These are phyloP conservation scores for Apiotrichum sp. DNA, from an alignment of 1,284 basidiomycete genomes.

Conservation along the genomic window DNA sequence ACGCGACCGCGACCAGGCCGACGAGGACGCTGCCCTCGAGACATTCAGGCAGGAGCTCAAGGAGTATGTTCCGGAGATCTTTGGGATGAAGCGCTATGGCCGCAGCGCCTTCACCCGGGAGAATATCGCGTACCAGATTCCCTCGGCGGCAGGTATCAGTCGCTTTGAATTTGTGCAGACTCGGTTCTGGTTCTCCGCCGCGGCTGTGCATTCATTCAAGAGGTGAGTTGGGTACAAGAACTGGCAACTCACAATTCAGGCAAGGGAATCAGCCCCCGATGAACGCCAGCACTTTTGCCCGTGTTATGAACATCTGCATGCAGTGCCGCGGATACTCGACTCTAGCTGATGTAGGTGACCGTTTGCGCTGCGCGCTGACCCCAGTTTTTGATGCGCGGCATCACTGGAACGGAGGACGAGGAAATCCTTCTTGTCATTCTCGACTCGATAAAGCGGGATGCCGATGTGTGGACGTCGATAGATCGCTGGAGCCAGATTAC, in stretches of 20 bases:
- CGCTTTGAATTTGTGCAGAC: slow-evolving; percentile 38
- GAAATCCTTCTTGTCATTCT: slow-evolving; percentile 36
- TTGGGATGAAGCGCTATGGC: slow-evolving; percentile 28
- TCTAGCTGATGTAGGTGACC: slow-evolving; percentile 30
- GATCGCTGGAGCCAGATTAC: slow-evolving; percentile 38
- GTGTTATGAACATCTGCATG: slow-evolving; percentile 36
- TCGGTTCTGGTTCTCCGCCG: slow-evolving; percentile 35
- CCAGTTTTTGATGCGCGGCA: slow-evolving; percentile 31
- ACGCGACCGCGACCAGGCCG: slow-evolving; percentile 23
- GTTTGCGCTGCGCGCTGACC: slow-evolving; percentile 10
- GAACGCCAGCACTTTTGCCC: slow-evolving; percentile 35
- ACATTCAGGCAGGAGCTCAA: slow-evolving; percentile 32
- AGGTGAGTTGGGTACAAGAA: slow-evolving; percentile 11
- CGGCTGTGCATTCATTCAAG: slow-evolving; percentile 24
- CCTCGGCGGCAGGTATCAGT: slow-evolving; percentile 22
- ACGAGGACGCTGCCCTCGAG: slow-evolving; percentile 28
- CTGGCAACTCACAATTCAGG: slow-evolving; percentile 9
- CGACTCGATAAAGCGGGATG: slow-evolving; percentile 36
- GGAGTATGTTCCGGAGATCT: slow-evolving; percentile 43
- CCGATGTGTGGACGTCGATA: slow-evolving; percentile 42
- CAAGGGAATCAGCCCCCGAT: slow-evolving; percentile 26
- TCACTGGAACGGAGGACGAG: slow-evolving; percentile 31
- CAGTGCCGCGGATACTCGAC: slow-evolving; percentile 35
- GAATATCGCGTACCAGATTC: slow-evolving; percentile 30
- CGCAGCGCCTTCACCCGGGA: slow-evolving; percentile 24